These are phyloP conservation scores for Zelopaecilomyces penicillatus DNA, from an alignment of 2,329 filamentous ascomycete species.

Conservation along the genomic window DNA sequence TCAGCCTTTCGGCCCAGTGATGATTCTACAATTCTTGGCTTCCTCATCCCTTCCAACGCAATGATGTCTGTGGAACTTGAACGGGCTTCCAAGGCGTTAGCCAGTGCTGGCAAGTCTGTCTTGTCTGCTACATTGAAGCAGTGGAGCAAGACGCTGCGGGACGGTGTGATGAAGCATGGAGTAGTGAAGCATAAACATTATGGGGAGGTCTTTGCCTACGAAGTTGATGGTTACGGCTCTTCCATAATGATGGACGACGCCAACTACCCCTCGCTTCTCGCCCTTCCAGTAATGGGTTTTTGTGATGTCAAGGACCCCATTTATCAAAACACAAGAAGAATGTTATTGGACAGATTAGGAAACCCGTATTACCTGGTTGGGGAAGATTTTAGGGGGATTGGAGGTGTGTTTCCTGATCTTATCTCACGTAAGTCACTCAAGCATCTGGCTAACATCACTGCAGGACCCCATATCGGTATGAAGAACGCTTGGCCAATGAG, in stretches of 20 bases:
- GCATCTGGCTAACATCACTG: constrained; percentile 12
- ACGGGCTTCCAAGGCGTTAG: constrained; percentile 63
- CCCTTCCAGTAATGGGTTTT: constrained; percentile 73
- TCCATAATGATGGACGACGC: constrained; percentile 83
- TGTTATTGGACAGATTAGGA: constrained; percentile 62
- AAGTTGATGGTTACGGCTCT: constrained; percentile 81
- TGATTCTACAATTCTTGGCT: constrained; percentile 88
- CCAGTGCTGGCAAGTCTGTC: constrained; percentile 45
- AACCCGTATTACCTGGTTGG: constrained; percentile 89
- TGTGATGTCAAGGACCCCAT: constrained; percentile 53
- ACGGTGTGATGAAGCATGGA: constrained; percentile 78
- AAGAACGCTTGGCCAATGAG: constrained; percentile 96
- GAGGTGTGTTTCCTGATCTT: constrained; percentile 53
- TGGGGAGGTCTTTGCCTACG: constrained; percentile 75
- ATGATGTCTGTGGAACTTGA: constrained; percentile 89
- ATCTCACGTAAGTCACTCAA: too few species aligned
- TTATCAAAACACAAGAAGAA: constrained; percentile 80
- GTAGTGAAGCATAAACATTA: constrained; percentile 68
- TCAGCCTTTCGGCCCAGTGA: constrained; percentile 93
- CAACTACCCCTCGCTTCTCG: constrained; percentile 74
- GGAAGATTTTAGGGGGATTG: constrained; percentile 73
- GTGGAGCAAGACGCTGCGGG: constrained; percentile 55
- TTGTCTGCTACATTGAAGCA: constrained; percentile 47
- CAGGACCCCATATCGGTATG: constrained; percentile 66
- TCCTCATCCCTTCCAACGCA: constrained; percentile 90